These are phyloP conservation scores for Earliella scabrosa DNA, from an alignment of 1,284 basidiomycete species.

Conservation along the genomic window DNA sequence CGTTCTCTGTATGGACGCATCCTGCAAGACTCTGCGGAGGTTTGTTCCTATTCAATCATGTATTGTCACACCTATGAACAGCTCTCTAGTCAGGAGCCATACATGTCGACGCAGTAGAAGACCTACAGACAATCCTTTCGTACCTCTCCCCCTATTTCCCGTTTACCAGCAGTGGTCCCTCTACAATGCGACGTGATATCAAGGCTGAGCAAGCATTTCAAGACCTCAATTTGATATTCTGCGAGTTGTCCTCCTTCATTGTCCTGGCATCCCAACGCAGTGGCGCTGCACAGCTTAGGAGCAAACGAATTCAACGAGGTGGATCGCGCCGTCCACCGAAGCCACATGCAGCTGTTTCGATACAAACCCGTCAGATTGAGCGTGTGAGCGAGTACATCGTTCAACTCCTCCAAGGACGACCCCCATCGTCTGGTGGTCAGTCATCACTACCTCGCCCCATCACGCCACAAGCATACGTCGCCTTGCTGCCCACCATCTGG, in stretches of 20 bases:
- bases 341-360: background rate
- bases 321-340: background rate
- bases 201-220: slow-evolving; percentile 72
- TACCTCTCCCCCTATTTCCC: slow-evolving; percentile 88
- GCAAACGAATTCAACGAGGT: background rate
- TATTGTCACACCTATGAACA: background rate
- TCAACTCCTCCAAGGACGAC: slow-evolving; percentile 63
- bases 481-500: slow-evolving; percentile 86
- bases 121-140: slow-evolving; percentile 63
- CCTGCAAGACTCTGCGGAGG: slow-evolving; percentile 26
- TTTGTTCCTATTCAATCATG: background rate
- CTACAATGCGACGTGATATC: slow-evolving; percentile 48
- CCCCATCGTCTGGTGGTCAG: slow-evolving; percentile 44
- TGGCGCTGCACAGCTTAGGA: background rate
- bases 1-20: slow-evolving; percentile 70
- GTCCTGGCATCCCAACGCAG: slow-evolving; percentile 44
- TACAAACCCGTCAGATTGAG: slow-evolving; percentile 45
- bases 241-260: slow-evolving; percentile 73
- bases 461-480: slow-evolving; percentile 63
- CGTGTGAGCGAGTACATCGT: slow-evolving; percentile 74
- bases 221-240: slow-evolving; percentile 75
- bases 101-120: slow-evolving; percentile 37
- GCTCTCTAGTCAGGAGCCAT: slow-evolving; percentile 18
- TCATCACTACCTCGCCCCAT: slow-evolving; percentile 47
- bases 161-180: slow-evolving; percentile 48